Evolutionary conservation across 2,329 filamentous ascomycete genomes (phyloP).

Genomic region (Aspergillus fumigatiaffinis): DNA sequence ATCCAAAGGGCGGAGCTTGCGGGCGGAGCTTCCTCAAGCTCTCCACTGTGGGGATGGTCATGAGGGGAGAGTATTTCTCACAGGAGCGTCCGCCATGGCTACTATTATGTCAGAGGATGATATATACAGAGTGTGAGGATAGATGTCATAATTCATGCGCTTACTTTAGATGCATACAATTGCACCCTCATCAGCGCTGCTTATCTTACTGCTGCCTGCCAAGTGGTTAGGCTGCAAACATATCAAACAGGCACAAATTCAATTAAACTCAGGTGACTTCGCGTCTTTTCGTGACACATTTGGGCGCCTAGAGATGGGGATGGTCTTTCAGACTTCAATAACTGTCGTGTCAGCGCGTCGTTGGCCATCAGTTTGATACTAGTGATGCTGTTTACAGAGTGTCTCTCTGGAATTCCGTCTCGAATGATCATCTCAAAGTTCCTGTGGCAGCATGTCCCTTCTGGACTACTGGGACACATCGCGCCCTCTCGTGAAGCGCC

Average conservation of each 20-base stretch:
- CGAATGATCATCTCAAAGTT: conserved; percentile 5
- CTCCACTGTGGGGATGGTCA: conserved; percentile 1
- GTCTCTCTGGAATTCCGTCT: background rate
- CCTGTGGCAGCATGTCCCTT: conserved; percentile 28
- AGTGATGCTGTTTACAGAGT: background rate
- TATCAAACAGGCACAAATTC: conserved; percentile 8
- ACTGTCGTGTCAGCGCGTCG: background rate
- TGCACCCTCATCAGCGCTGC: background rate
- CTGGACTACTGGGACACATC: conserved; percentile 35
- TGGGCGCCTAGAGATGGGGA: background rate
- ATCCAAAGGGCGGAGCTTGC: background rate
- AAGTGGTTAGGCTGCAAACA: conserved; percentile 11
- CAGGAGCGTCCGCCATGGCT: background rate
- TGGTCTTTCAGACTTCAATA: background rate
- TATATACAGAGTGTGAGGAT: background rate
- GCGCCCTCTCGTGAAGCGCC: conserved; percentile 29
- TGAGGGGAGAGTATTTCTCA: background rate
- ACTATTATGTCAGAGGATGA: background rate
- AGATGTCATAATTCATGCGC: background rate
- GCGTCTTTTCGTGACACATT: conserved; percentile 8
- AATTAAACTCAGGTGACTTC: conserved; percentile 13
- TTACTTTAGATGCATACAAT: background rate
- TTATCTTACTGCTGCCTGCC: background rate
- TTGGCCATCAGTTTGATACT: background rate
- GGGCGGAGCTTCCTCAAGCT: background rate